phyloP scores from a whole-genome alignment of 345 rosid genomes.

The Hibiscus trionum region DNA sequence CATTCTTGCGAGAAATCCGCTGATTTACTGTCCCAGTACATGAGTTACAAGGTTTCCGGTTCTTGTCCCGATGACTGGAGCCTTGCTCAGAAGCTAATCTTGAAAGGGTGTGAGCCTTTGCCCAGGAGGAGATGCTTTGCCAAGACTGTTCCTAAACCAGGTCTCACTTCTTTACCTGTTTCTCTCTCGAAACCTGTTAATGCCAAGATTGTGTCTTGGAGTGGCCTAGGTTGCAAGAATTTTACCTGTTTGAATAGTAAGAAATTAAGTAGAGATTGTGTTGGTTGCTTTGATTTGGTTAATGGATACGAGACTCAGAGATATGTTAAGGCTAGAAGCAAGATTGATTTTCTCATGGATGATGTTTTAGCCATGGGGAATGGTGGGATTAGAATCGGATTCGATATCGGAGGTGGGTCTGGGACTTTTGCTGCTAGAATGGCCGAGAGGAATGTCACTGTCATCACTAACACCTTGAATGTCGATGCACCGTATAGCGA shows the following conservation, averaged over 20 bases:
- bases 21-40: slow-evolving; percentile 73
- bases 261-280: slow-evolving; percentile 64
- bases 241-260: slow-evolving; percentile 71
- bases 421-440: neutral
- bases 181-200: slow-evolving; percentile 76
- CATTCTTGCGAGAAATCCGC: slow-evolving; percentile 78
- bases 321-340: slow-evolving; percentile 15
- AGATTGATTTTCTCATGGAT: neutral
- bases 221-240: slow-evolving; percentile 81
- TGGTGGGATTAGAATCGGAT: neutral
- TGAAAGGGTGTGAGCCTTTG: slow-evolving; percentile 80
- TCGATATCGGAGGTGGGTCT: neutral
- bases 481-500: neutral
- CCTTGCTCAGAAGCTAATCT: slow-evolving; percentile 59
- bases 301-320: slow-evolving; percentile 46
- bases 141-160: slow-evolving; percentile 52
- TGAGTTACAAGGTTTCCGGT: slow-evolving; percentile 64
- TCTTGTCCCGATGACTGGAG: slow-evolving; percentile 82
- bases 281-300: slow-evolving; percentile 64
- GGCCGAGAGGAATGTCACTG: neutral
- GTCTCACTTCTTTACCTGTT: slow-evolving; percentile 43
- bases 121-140: slow-evolving; percentile 83
- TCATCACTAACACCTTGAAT: neutral
- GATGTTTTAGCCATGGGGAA: neutral
- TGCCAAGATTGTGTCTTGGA: slow-evolving; percentile 78